Conservation (phyloP, 108 stramenopile genomes). For the Asterionellopsis glacialis region DNA sequence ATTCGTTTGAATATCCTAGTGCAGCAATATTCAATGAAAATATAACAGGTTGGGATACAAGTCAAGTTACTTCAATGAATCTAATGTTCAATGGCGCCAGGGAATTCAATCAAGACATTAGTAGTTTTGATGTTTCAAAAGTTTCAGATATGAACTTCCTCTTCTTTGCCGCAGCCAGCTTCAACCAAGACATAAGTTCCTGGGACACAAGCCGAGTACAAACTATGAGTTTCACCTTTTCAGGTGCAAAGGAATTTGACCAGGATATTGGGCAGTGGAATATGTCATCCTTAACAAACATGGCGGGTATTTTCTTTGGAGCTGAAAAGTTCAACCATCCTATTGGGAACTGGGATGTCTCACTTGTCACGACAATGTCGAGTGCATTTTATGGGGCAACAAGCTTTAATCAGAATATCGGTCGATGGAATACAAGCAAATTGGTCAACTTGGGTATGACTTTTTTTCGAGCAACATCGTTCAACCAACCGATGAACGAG, state of each 20-base stretch:
- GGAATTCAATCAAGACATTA: conserved; percentile 20
- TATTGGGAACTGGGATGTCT: conserved; percentile 22
- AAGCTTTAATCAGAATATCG: conserved; percentile 6
- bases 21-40: conserved; percentile 19
- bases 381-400: conserved; percentile 16
- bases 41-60: conserved; percentile 28
- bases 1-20: not conserved
- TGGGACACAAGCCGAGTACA: not conserved
- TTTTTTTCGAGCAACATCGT: conserved; percentile 4
- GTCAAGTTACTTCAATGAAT: conserved; percentile 21
- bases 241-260: conserved; percentile 2
- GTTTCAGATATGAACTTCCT: conserved; percentile 19
- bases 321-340: conserved; percentile 24
- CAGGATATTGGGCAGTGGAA: conserved; percentile 32
- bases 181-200: conserved; percentile 25
- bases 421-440: conserved; percentile 7
- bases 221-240: not conserved
- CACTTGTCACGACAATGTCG: conserved; percentile 20
- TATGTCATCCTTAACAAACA: conserved; percentile 14
- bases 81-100: conserved; percentile 27
- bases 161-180: conserved; percentile 16
- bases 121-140: conserved; percentile 28
- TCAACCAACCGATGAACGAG: conserved; percentile 18
- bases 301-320: conserved; percentile 25
- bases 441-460: conserved; percentile 14